These are phyloP conservation scores for Raddia distichophylla DNA, from an alignment of 176 grass and related monocot species.

Conservation along the genomic window DNA sequence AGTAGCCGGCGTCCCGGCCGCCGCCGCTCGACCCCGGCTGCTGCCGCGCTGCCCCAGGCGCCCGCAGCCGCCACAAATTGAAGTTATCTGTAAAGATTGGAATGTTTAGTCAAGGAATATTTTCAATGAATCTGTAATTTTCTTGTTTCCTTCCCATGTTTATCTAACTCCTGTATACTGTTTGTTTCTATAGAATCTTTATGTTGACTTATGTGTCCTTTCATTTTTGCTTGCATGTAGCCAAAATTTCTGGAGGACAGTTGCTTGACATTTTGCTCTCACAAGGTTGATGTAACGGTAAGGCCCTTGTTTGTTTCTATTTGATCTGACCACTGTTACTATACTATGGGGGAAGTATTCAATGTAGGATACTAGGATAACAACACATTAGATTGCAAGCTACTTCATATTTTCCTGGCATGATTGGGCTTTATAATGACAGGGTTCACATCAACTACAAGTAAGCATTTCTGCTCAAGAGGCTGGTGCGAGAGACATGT, in stretches of 20 bases:
- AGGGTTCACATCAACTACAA: constrained; percentile 87
- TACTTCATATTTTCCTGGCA: constrained; percentile 30
- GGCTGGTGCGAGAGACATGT: constrained; percentile 72
- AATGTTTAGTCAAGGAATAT: not conserved
- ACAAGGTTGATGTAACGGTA: constrained; percentile 74
- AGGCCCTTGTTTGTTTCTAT: constrained; percentile 34
- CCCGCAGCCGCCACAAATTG: not conserved
- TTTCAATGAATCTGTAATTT: constrained; percentile 28
- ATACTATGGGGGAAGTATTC: constrained; percentile 4
- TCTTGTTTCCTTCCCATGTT: constrained; percentile 32
- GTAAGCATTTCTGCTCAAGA: constrained; percentile 80
- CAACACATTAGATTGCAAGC: constrained; percentile 27
- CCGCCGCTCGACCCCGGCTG: no score
- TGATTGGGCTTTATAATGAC: constrained; percentile 44
- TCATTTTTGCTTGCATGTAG: constrained; percentile 53
- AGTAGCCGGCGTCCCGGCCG: no score
- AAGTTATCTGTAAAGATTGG: not conserved
- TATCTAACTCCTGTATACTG: not conserved
- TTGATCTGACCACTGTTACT: not conserved
- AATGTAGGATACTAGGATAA: constrained; percentile 22
- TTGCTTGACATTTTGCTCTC: constrained; percentile 79
- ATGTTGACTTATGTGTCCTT: constrained; percentile 24
- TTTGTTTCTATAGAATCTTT: constrained; percentile 16
- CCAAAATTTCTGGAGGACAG: constrained; percentile 76
- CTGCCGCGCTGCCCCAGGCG: no score